phyloP scores from a whole-genome alignment of 495 filamentous ascomycete species.

The Penicillium coffeae region DNA sequence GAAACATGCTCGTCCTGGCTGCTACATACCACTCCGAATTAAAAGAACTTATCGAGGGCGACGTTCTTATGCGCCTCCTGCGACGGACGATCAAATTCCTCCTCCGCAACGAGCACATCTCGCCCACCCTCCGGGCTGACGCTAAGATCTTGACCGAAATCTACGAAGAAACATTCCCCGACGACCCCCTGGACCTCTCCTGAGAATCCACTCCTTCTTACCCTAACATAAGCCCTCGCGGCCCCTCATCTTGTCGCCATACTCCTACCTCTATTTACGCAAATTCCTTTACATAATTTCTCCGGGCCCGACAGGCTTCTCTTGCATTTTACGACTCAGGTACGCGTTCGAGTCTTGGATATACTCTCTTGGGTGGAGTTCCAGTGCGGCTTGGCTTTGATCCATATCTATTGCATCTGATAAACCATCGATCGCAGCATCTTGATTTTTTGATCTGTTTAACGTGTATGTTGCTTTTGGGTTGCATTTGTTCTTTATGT shows the following conservation, averaged over 20 bases:
- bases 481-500: constrained; percentile 2
- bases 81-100: constrained; percentile 70
- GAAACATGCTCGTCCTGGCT: constrained; percentile 84
- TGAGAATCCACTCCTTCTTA: constrained; percentile 6
- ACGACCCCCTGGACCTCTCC: constrained; percentile 19
- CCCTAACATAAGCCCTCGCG: not conserved
- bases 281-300: constrained; percentile 1
- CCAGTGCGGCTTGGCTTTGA: not conserved
- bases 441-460: not conserved
- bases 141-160: constrained; percentile 62
- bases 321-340: not conserved
- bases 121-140: constrained; percentile 64
- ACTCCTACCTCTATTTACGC: constrained; percentile 5
- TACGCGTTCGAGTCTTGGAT: not conserved
- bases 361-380: constrained; percentile 2
- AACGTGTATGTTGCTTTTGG: not conserved
- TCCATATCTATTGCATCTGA: constrained; percentile 1
- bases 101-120: constrained; percentile 54
- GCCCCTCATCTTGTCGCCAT: not conserved
- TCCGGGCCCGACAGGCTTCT: not conserved
- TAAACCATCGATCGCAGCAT: constrained; percentile 1
- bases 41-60: constrained; percentile 43
- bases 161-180: constrained; percentile 48
- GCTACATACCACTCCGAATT: constrained; percentile 68
- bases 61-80: constrained; percentile 46